Base-by-base conservation (phyloP, 2,329 filamentous ascomycete species). In the Microcyclospora tardicrescens region DNA sequence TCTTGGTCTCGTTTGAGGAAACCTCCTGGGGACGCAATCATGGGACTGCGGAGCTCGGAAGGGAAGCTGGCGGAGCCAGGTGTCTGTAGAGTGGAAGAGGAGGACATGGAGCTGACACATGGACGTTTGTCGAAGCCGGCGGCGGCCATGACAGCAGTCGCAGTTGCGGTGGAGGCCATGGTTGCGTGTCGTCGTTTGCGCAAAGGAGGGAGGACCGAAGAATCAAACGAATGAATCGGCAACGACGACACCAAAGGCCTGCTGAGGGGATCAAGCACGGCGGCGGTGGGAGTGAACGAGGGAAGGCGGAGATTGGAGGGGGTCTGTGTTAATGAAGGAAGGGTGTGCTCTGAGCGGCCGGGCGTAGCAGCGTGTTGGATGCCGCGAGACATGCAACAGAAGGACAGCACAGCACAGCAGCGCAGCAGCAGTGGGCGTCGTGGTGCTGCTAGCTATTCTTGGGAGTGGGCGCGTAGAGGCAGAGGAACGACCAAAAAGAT, bases 1-100 rank as follows among this genome's bases (percentile, higher is more conserved):
- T 78, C 73, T 40, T 81, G 70, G 50, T 81, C 73, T 39, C 66
- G 65, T 61, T 87, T 89, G 67, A 87, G 74, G 51, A 73, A 70
- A 50, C 72, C 69, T 39, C 69, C 65, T 14, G 75, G 68, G 34
- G 69, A 69, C 36, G 65, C 67, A 35, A 77, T 77, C 55, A 82
- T 69, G 35, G 83, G 83, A 47, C 79, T 87, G 48, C 72, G 53
- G 39, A 69, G 53, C 53, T 69, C 67, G 5, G 67, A 70, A 6
- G 67, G 67, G 42, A 68, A 69, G 19, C 63, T 74, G 34, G 79
- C 75, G 46, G 75, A 75, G 41, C 76, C 69, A 50, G 77, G 78
- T 42, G 71, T 70, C 53, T 67, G 66, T 43, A 70, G 57, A 29
- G 49, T 53, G 16, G 54, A 48, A 11, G 45, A 40, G 16, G 46